Evolutionary conservation across 495 filamentous ascomycete species (phyloP).

Genomic region (Parathielavia appendiculata): DNA sequence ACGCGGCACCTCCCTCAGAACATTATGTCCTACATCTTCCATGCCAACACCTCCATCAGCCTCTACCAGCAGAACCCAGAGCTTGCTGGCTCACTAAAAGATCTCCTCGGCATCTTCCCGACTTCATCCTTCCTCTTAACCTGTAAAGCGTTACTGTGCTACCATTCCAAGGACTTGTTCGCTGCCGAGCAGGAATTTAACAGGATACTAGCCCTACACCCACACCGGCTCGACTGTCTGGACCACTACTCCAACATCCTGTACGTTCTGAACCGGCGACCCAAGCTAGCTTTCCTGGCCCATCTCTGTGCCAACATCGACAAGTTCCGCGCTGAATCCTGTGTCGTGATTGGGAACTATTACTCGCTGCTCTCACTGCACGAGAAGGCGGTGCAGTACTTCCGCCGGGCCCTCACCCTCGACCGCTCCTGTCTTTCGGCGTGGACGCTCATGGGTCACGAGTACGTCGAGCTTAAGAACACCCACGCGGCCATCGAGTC

Average conservation of each 20-base stretch:
- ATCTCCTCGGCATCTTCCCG: constrained; percentile 79
- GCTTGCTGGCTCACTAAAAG: constrained; percentile 63
- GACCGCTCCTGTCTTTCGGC: constrained; percentile 89
- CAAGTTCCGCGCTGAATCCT: constrained; percentile 95
- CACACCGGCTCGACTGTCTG: constrained; percentile 81
- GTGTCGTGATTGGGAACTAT: constrained; percentile 96
- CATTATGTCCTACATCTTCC: constrained; percentile 88
- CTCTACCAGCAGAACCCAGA: constrained; percentile 78
- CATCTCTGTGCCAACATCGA: constrained; percentile 85
- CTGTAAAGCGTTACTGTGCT: constrained; percentile 78
- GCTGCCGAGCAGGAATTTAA: constrained; percentile 81
- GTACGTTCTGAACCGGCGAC: constrained; percentile 81
- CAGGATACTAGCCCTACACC: constrained; percentile 69
- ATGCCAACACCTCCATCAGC: constrained; percentile 83
- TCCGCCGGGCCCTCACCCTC: constrained; percentile 89
- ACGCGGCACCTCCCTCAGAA: constrained; percentile 68
- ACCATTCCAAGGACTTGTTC: constrained; percentile 91
- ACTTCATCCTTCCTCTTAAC: constrained; percentile 82
- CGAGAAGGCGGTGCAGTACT: constrained; percentile 97
- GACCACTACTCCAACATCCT: constrained; percentile 97
- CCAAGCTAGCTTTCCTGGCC: constrained; percentile 87
- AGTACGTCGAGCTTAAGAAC: constrained; percentile 98
- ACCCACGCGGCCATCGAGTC: constrained; percentile 97
- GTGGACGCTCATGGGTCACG: constrained; percentile 99
- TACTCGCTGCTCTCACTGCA: constrained; percentile 89